Evolutionary conservation across 192 early-diverging fungal genomes (phyloP).

Genomic region (Podila clonocystis): DNA sequence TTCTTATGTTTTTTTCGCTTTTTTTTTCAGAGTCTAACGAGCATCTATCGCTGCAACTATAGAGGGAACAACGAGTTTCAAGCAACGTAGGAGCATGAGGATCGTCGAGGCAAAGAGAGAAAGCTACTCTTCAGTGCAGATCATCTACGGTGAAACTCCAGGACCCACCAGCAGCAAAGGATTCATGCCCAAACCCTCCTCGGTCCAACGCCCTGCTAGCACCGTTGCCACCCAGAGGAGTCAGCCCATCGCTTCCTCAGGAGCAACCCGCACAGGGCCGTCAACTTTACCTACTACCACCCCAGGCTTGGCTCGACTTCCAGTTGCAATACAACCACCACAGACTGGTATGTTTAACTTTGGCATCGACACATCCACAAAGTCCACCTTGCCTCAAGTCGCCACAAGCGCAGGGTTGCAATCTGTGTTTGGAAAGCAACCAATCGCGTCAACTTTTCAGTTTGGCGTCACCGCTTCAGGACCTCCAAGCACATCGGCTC

Average conservation of each 20-base stretch:
- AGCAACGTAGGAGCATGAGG: slow-evolving; percentile 30
- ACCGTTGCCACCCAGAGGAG: no score
- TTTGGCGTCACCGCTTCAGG: neutral
- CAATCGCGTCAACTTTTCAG: neutral
- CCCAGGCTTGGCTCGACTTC: neutral
- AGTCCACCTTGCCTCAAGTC: neutral
- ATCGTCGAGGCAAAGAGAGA: slow-evolving; percentile 37
- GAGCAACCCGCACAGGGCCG: no score
- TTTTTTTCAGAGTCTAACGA: neutral
- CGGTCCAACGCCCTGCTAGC: neutral
- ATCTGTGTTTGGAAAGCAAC: neutral
- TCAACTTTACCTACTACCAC: no score
- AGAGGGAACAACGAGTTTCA: slow-evolving; percentile 17
- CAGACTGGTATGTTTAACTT: neutral
- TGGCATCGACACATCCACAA: neutral
- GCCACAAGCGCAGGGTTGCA: neutral
- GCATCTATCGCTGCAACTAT: neutral
- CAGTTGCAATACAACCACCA: neutral
- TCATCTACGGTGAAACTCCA: slow-evolving; percentile 35
- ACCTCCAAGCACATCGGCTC: neutral
- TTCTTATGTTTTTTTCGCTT: neutral
- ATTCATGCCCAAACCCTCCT: neutral
- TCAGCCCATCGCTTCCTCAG: no score
- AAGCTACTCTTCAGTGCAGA: slow-evolving; percentile 7
- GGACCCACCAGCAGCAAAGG: slow-evolving; percentile 5